These are phyloP conservation scores for Carex myosuroides DNA, from an alignment of 176 grass and related monocot species.

Conservation along the genomic window DNA sequence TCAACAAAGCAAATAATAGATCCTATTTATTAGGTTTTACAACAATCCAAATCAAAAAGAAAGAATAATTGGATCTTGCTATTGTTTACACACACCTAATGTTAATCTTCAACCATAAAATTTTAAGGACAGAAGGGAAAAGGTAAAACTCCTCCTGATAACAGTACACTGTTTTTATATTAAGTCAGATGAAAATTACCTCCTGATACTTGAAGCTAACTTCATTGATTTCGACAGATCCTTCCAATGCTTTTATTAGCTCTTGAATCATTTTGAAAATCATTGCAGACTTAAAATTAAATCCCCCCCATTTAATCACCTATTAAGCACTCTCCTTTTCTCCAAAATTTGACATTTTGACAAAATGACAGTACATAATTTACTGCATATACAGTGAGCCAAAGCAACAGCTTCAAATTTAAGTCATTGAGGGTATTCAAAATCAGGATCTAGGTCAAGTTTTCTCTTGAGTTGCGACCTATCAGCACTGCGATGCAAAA, in stretches of 20 bases:
- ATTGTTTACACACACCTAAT: not conserved
- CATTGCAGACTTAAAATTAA: not conserved
- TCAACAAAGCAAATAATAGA: not conserved
- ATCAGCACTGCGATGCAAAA: slow-evolving; percentile 64
- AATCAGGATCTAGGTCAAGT: slow-evolving; percentile 90
- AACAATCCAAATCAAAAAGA: not conserved
- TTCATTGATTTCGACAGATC: not conserved
- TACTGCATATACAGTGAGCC: not conserved
- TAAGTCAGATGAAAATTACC: not conserved
- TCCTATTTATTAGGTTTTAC: not conserved
- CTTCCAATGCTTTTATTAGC: not conserved
- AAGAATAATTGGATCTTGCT: not conserved
- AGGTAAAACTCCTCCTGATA: not conserved
- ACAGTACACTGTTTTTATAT: not conserved
- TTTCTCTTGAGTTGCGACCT: slow-evolving; percentile 83
- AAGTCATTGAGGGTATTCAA: slow-evolving; percentile 51
- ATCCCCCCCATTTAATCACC: not conserved
- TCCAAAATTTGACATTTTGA: not conserved
- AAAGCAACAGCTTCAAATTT: slow-evolving; percentile 1
- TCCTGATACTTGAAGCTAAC: not conserved
- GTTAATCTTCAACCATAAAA: not conserved
- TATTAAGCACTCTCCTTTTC: not conserved
- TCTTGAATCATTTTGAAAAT: not conserved
- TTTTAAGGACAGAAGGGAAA: not conserved
- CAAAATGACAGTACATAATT: not conserved